Base-by-base conservation (phyloP, 2,329 filamentous ascomycete species). In the Torrubiella hemipterigena region DNA sequence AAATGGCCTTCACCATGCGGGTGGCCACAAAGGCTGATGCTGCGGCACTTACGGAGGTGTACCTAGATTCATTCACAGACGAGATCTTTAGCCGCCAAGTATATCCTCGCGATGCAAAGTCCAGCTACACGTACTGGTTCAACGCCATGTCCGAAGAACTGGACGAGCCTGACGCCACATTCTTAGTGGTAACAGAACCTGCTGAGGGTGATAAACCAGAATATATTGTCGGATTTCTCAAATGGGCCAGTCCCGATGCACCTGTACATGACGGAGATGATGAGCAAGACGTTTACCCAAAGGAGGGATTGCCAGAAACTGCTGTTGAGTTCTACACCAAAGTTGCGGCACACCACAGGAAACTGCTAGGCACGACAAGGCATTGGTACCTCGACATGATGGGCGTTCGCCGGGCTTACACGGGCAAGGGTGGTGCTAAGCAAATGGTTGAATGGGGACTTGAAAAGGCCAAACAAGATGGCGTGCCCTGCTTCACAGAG, bases 371-470 rank as follows among this genome's bases (percentile, higher is more conserved):
- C 0, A 48, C 45, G 4, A 52, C 47, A n/a, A 55, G 48, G 35
- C 68, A 71, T 40, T 65, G 59, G 50, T 63, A 58, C 38, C 50
- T 73, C 8, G 65, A 67, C 38, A 40, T 69, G 6, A 43, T 72
- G 4, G 60, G 52, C 3, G 64, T 63, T 9, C 47, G 52, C 26
- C 49, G 46, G 3, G 55, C 52, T 13, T 54, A 53, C 37, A 64
- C 67, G 44, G 57, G 67, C 2, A 56, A 50, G 23, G 68, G 69
- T 0, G 56, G 59, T 0, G 65, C 57, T 0, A 52, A 51, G 11
- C 45, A 48, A 18, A 32, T 73, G 15, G 40, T 73, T 23, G 45
- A 47, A 17, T 73, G 64, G 63, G 69, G 68, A 0, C 35, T 61
- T 6, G 45, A 55, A 17, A 52, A 48, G 37, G 64, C 65, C 2